A percentile compares a stretch with the other conserved stretches of the same genome.
These are phyloP conservation scores for Astraeus odoratus DNA, from an alignment of 768 basidiomycete species.

Conservation along the genomic window DNA sequence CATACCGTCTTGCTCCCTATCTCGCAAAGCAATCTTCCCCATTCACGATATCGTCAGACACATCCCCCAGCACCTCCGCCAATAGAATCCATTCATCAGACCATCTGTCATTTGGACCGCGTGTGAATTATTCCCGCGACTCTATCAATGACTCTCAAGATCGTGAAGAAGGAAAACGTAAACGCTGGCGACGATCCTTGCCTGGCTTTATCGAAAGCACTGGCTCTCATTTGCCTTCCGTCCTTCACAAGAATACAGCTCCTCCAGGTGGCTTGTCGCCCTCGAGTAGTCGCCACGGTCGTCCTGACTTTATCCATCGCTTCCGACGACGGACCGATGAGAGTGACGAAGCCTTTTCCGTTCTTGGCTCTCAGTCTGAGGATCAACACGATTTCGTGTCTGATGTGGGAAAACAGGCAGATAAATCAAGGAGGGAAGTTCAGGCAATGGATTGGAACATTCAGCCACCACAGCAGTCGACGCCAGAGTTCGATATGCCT, in stretches of 20 bases:
- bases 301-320: slow-evolving; percentile 32
- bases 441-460: slow-evolving; percentile 23
- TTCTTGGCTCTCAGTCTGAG: slow-evolving; percentile 40
- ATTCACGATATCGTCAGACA: slow-evolving; percentile 30
- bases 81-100: slow-evolving; percentile 37
- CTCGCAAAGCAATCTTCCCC: slow-evolving; percentile 14
- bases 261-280: slow-evolving; percentile 34
- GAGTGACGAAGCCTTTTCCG: slow-evolving; percentile 46
- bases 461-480: slow-evolving; percentile 10
- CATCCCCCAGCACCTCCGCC: slow-evolving; percentile 34
- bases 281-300: slow-evolving; percentile 34
- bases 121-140: slow-evolving; percentile 38
- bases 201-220: slow-evolving; percentile 21
- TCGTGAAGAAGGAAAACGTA: slow-evolving; percentile 33
- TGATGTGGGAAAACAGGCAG: slow-evolving; percentile 8
- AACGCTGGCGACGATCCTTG: slow-evolving; percentile 23
- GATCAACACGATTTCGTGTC: slow-evolving; percentile 25
- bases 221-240: slow-evolving; percentile 33
- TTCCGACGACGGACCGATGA: slow-evolving; percentile 28
- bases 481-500: slow-evolving; percentile 7
- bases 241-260: slow-evolving; percentile 20
- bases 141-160: slow-evolving; percentile 41
- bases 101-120: slow-evolving; percentile 52
- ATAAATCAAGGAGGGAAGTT: slow-evolving; percentile 15
- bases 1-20: slow-evolving; percentile 10